These are phyloP conservation scores for Chlamydomonas sphaeroides DNA, from an alignment of 139 green algal genomes.

Conservation along the genomic window DNA sequence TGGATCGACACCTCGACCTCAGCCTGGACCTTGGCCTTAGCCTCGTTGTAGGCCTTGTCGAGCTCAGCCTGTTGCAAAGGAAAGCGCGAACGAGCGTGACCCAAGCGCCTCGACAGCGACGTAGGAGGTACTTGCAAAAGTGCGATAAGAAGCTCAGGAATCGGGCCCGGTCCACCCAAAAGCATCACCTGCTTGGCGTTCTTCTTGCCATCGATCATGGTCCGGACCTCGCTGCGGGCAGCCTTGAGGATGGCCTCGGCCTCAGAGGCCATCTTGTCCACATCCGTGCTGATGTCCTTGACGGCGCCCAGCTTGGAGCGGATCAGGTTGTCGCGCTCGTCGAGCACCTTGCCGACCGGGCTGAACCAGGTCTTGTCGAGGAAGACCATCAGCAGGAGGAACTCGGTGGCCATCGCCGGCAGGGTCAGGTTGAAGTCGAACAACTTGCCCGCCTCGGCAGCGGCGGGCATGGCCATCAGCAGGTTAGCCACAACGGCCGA, in stretches of 20 bases:
- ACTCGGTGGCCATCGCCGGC: slow-evolving; percentile 81
- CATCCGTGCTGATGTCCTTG: slow-evolving; percentile 74
- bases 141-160: no score
- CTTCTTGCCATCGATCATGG: slow-evolving; percentile 68
- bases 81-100: no score
- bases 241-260: slow-evolving; percentile 67
- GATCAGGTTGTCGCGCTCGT: slow-evolving; percentile 84
- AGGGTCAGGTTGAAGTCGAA: slow-evolving; percentile 62
- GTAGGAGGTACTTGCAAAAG: no score
- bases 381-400: slow-evolving; percentile 93
- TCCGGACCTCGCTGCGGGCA: slow-evolving; percentile 59
- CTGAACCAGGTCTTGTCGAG: slow-evolving; percentile 94
- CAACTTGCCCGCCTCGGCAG: slow-evolving; percentile 74
- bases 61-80: slow-evolving; percentile 73
- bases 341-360: slow-evolving; percentile 87
- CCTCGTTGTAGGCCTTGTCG: slow-evolving; percentile 61
- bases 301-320: slow-evolving; percentile 81
- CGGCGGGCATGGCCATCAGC: slow-evolving; percentile 76
- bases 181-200: no score
- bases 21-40: slow-evolving; percentile 59
- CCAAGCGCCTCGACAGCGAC: no score
- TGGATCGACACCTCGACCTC: slow-evolving; percentile 70
- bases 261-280: slow-evolving; percentile 54
- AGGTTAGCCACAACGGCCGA: slow-evolving; percentile 69
- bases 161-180: no score